Base-by-base conservation (phyloP, 345 rosid species). In the Ceriops tagal region DNA sequence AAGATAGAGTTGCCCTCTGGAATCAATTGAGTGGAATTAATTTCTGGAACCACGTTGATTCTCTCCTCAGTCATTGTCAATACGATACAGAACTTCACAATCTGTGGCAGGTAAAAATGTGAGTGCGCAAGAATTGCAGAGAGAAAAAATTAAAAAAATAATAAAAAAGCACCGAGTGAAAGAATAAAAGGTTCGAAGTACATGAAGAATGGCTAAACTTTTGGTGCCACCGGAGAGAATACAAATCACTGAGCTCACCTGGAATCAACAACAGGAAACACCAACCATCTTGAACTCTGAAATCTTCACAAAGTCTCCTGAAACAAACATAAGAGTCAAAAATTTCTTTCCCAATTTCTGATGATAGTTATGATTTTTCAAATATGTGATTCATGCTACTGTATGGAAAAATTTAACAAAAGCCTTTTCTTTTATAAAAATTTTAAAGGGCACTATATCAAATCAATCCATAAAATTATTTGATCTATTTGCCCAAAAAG, bases 1-100 rank as follows among this genome's bases (percentile, higher is more conserved):
- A 57, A 26, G 22, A 72, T 8, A 1, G 52, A 6, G 53, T 24
- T 9, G 9, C 9, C 30, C 67, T 43, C 64, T 30, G 60, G 66
- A 22, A 43, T 67, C 28, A 34, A 11, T 39, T 64, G 35, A 8
- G 31, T 26, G 60, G 46, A n/a, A 66, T 53, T 55, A 21, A n/a
- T 31, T 16, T 53, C 58, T 20, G 58, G 49, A 58, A 74, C 58
- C 30, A n/a, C 24, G 28, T 69, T 78, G 24, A 64, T 24, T 16
- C 52, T 61, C 53, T 76, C 78, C 30, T 78, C 79, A 8, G 71
- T 75, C 81, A 86, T 81, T 68, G 26, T 66, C 18, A 53, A 61
- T 28, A 65, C 30, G 64, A n/a, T 20, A 32, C 47, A 46, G 13
- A 61, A 56, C 62, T 68, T 11, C 21, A 39, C 62, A n/a, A 72